A percentile compares a stretch with the other conserved stretches of the same genome.
Evolutionary conservation across 352 stramenopile genomes (phyloP).

Genomic region (Aphanomyces astaci): DNA sequence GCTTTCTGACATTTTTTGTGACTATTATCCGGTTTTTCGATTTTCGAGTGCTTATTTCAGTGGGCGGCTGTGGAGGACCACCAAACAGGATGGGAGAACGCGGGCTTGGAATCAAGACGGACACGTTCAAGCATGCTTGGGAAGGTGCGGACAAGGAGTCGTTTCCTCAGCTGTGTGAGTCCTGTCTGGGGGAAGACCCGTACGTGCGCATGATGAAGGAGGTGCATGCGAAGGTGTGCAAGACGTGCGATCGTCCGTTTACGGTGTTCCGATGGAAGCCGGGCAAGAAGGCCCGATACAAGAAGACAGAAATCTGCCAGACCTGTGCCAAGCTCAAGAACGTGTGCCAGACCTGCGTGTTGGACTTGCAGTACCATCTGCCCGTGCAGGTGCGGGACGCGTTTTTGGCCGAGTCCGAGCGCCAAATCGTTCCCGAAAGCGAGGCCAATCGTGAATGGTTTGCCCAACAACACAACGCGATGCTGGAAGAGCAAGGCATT

Average conservation of each 20-base stretch:
- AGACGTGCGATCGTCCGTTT: slow-evolving; percentile 97
- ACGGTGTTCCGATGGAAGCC: slow-evolving; percentile 98
- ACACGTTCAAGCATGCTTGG: slow-evolving; percentile 79
- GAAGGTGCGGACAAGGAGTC: slow-evolving; percentile 86
- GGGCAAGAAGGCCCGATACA: slow-evolving; percentile 95
- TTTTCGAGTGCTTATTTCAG: not conserved
- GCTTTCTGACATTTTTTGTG: too few relatives aligned
- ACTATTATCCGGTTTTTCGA: too few relatives aligned
- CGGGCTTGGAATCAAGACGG: slow-evolving; percentile 82
- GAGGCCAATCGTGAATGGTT: slow-evolving; percentile 94
- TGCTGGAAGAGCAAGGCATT: slow-evolving; percentile 86
- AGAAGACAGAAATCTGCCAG: slow-evolving; percentile 97
- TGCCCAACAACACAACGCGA: slow-evolving; percentile 85
- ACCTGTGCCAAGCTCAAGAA: slow-evolving; percentile 98
- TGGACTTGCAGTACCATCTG: slow-evolving; percentile 97
- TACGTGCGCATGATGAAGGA: slow-evolving; percentile 99
- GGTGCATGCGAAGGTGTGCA: slow-evolving; percentile 93
- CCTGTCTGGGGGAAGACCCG: slow-evolving; percentile 97
- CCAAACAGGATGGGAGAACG: slow-evolving; percentile 54
- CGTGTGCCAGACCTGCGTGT: slow-evolving; percentile 98
- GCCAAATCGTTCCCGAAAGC: slow-evolving; percentile 85
- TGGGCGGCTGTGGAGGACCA: not conserved
- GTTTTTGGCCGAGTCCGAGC: slow-evolving; percentile 58
- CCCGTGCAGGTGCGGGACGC: slow-evolving; percentile 91
- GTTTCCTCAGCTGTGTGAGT: slow-evolving; percentile 97